phyloP scores from a whole-genome alignment of 2,329 filamentous ascomycete species.

The Aureobasidium pullulans region DNA sequence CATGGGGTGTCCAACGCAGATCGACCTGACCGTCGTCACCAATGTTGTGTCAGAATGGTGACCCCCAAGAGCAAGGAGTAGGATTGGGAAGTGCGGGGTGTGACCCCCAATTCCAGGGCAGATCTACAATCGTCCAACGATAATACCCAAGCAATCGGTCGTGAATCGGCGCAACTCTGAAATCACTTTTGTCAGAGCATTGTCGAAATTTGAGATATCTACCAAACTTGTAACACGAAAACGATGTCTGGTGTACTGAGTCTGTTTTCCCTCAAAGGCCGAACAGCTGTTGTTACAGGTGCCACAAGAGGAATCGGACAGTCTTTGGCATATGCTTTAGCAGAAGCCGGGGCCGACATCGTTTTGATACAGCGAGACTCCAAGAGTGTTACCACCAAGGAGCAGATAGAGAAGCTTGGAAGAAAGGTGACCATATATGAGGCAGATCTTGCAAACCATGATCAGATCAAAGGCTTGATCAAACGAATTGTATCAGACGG shows the following conservation, averaged over 20 bases:
- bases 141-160: no score
- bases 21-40: neutral
- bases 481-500: constrained; percentile 21
- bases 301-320: constrained; percentile 39
- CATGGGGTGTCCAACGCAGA: neutral
- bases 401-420: constrained; percentile 56
- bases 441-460: constrained; percentile 58
- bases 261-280: constrained; percentile 35
- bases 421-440: constrained; percentile 61
- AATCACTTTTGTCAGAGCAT: neutral
- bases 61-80: neutral
- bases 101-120: neutral
- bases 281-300: constrained; percentile 36
- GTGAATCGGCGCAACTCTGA: no score
- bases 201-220: neutral
- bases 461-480: constrained; percentile 52
- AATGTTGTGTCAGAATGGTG: neutral
- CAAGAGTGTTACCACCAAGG: constrained; percentile 49
- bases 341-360: constrained; percentile 36
- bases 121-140: neutral
- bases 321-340: constrained; percentile 35
- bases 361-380: constrained; percentile 42
- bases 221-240: neutral
- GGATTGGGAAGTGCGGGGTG: neutral
- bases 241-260: constrained; percentile 31